phyloP scores from a whole-genome alignment of 495 filamentous ascomycete genomes.

The Penicillium maclennaniae region DNA sequence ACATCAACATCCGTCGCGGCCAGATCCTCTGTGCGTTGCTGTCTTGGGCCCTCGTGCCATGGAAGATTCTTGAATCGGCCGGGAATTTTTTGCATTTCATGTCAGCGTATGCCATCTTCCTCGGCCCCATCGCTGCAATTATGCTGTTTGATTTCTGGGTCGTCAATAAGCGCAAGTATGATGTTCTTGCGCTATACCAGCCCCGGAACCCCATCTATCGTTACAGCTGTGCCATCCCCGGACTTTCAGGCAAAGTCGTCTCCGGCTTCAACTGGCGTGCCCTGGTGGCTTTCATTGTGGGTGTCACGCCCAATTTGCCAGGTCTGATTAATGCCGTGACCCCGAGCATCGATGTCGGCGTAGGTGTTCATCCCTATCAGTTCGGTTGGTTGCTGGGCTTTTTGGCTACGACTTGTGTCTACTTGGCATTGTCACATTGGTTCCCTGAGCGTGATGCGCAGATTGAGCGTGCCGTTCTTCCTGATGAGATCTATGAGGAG shows the following conservation, averaged over 20 bases:
- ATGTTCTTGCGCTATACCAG: conserved; percentile 51
- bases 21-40: conserved; percentile 56
- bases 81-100: conserved; percentile 58
- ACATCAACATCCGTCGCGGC: conserved; percentile 60
- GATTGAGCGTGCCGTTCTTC: conserved; percentile 38
- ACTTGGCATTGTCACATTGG: conserved; percentile 35
- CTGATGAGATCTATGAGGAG: conserved; percentile 49
- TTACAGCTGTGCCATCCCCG: conserved; percentile 45
- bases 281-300: conserved; percentile 56
- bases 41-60: conserved; percentile 59
- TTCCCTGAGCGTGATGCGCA: conserved; percentile 39
- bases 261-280: conserved; percentile 64
- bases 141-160: conserved; percentile 68
- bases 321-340: conserved; percentile 53
- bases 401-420: conserved; percentile 42
- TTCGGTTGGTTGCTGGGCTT: conserved; percentile 58
- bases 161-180: conserved; percentile 56
- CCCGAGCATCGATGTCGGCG: conserved; percentile 37
- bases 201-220: conserved; percentile 38
- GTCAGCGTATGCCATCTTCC: conserved; percentile 62
- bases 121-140: conserved; percentile 65
- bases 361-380: conserved; percentile 48
- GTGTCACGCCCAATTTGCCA: conserved; percentile 59
- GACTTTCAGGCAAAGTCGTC: conserved; percentile 1
- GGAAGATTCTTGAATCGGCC: conserved; percentile 60